These are phyloP conservation scores for Neofusicoccum cordaticola DNA, from an alignment of 2,329 filamentous ascomycete genomes.

Conservation along the genomic window DNA sequence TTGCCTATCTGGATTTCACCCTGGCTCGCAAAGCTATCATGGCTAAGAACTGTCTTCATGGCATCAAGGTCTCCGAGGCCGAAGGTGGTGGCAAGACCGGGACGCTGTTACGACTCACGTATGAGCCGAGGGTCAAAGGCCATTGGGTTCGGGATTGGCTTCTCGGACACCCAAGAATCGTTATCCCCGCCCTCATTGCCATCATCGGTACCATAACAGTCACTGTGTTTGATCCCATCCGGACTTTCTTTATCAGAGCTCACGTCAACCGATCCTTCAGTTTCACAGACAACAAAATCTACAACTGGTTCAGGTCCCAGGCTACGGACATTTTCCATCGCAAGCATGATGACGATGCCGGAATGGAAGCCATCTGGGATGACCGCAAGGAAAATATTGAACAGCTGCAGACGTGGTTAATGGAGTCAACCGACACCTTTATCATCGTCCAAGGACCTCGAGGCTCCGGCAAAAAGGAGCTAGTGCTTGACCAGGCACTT, in stretches of 20 bases:
- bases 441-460: slow-evolving; percentile 90
- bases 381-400: slow-evolving; percentile 80
- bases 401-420: slow-evolving; percentile 78
- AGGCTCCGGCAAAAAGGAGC: slow-evolving; percentile 85
- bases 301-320: slow-evolving; percentile 77
- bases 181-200: slow-evolving; percentile 79
- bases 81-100: slow-evolving; percentile 72
- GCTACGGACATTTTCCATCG: slow-evolving; percentile 62
- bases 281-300: slow-evolving; percentile 68
- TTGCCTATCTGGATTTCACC: slow-evolving; percentile 74
- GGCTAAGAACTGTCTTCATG: slow-evolving; percentile 90
- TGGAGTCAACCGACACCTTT: slow-evolving; percentile 86
- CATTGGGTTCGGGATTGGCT: slow-evolving; percentile 87
- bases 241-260: slow-evolving; percentile 86
- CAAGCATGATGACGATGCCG: slow-evolving; percentile 61
- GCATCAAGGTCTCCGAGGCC: slow-evolving; percentile 65
- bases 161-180: slow-evolving; percentile 78
- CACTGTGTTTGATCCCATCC: slow-evolving; percentile 87
- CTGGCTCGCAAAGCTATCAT: slow-evolving; percentile 74
- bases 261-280: slow-evolving; percentile 78
- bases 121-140: slow-evolving; percentile 73
- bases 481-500: slow-evolving; percentile 81
- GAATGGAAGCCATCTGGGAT: slow-evolving; percentile 80
- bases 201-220: slow-evolving; percentile 80
- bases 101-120: slow-evolving; percentile 77